Evolutionary conservation across 1,284 basidiomycete genomes (phyloP).

Genomic region (Sporisorium iseilematis-ciliati): DNA sequence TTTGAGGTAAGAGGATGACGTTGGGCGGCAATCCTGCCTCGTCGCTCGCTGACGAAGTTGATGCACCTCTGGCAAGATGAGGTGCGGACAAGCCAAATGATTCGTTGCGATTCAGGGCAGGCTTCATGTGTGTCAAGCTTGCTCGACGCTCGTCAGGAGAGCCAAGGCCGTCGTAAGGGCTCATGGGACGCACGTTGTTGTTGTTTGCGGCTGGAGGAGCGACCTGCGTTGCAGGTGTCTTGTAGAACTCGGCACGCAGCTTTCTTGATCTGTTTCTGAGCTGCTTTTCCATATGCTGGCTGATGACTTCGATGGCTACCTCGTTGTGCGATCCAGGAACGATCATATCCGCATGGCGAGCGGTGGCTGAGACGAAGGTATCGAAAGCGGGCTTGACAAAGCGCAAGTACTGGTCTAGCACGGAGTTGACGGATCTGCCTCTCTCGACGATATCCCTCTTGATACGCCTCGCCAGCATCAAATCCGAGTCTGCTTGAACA

Average conservation of each 20-base stretch:
- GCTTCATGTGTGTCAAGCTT: constrained; percentile 24
- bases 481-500: constrained; percentile 84
- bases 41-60: constrained; percentile 21
- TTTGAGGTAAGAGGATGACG: constrained; percentile 80
- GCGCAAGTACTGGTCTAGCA: constrained; percentile 91
- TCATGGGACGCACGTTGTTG: constrained; percentile 12
- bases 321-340: constrained; percentile 66
- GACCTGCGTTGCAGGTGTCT: constrained; percentile 39
- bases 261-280: constrained; percentile 70
- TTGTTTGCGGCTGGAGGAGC: constrained; percentile 3
- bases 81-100: constrained; percentile 14
- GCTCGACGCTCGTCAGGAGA: constrained; percentile 33
- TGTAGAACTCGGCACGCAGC: constrained; percentile 55
- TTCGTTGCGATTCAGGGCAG: constrained; percentile 18
- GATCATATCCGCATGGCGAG: constrained; percentile 80
- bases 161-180: constrained; percentile 35
- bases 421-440: constrained; percentile 84
- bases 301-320: constrained; percentile 88
- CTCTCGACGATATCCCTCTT: constrained; percentile 88
- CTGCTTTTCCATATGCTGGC: constrained; percentile 88
- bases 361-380: constrained; percentile 90
- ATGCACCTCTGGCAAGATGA: constrained; percentile 10
- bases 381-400: constrained; percentile 90
- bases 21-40: constrained; percentile 71
- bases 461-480: constrained; percentile 95